Evolutionary conservation across 2,329 filamentous ascomycete species (phyloP).

Genomic region (Arthroderma sp.): DNA sequence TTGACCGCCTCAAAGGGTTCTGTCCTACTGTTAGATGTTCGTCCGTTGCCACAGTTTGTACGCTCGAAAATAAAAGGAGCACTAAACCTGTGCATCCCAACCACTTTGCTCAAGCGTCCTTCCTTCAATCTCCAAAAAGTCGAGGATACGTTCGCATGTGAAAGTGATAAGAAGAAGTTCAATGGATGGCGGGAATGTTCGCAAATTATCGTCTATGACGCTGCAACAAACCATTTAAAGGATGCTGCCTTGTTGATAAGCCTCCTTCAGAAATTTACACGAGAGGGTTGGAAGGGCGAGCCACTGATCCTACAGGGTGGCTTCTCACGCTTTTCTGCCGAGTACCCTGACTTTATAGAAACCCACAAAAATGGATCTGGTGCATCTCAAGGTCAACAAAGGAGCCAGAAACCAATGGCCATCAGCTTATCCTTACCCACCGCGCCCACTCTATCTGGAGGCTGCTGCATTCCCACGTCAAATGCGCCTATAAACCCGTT

Average conservation of each 20-base stretch:
- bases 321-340: conserved; percentile 58
- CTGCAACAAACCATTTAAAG: conserved; percentile 59
- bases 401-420: conserved; percentile 36
- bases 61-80: conserved; percentile 64
- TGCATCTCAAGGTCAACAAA: not conserved
- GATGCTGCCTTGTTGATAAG: conserved; percentile 72
- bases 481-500: conserved; percentile 69
- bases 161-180: conserved; percentile 58
- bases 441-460: conserved; percentile 52
- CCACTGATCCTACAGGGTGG: conserved; percentile 69
- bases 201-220: conserved; percentile 79
- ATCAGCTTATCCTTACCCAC: conserved; percentile 37
- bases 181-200: conserved; percentile 60
- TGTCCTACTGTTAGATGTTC: conserved; percentile 67
- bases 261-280: conserved; percentile 83
- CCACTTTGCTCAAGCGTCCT: conserved; percentile 77
- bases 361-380: conserved; percentile 5
- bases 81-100: conserved; percentile 87
- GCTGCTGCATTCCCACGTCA: conserved; percentile 62
- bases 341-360: conserved; percentile 54
- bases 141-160: conserved; percentile 68
- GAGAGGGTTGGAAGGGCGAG: conserved; percentile 64
- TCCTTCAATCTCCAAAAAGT: conserved; percentile 84
- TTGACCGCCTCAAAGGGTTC: conserved; percentile 39
- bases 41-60: conserved; percentile 72